Base-by-base conservation (phyloP, 2,329 filamentous ascomycete genomes). In the Emericellopsis atlantica region DNA sequence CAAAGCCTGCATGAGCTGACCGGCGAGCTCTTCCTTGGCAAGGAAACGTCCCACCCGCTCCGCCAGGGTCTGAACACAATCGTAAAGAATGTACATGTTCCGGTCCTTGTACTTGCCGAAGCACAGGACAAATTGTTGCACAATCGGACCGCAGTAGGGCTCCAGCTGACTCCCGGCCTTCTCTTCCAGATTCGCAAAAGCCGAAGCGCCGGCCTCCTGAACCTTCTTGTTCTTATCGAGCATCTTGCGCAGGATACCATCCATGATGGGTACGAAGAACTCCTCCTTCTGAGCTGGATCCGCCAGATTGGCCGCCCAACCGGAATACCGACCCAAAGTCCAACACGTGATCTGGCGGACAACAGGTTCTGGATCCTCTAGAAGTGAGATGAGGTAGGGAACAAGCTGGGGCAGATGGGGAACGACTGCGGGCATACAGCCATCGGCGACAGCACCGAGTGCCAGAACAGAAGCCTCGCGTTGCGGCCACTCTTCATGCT, bases 11-110 rank as follows among this genome's bases (percentile, higher is more conserved):
- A 98, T 96, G 44, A 98, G 72, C 49, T 87, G 73, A 46, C 83
- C 75, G 33, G 89, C 79, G n/a, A 95, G 74, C 40, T 89, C 76
- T 6, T 83, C 83, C 45, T 78, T 72, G n/a, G 87, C 83, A 48
- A 98, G 70, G 29, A 83, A 78, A 6, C 81, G 79, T 10, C 87
- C 88, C 41, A 96, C 83, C 54, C 87, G 83, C 60, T 98, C 92
- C 4, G 92, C 92, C 43, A 98, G 69, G 1, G 92, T 98, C 65
- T 98, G 92, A 29, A 98, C 86, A 59, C 92, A 96, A 64, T 98
- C 92, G 65, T 98, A 98, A 29, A 98, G 76, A 41, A 96, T 93
- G 66, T 93, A 95, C 79, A 96, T 95, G 66, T 98, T 98, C 54
- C 87, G 82, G 61, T 96, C 90, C 71, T 98, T 96, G 76, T 96